phyloP scores from a whole-genome alignment of 495 filamentous ascomycete species.

The Aspergillus funiculosus region DNA sequence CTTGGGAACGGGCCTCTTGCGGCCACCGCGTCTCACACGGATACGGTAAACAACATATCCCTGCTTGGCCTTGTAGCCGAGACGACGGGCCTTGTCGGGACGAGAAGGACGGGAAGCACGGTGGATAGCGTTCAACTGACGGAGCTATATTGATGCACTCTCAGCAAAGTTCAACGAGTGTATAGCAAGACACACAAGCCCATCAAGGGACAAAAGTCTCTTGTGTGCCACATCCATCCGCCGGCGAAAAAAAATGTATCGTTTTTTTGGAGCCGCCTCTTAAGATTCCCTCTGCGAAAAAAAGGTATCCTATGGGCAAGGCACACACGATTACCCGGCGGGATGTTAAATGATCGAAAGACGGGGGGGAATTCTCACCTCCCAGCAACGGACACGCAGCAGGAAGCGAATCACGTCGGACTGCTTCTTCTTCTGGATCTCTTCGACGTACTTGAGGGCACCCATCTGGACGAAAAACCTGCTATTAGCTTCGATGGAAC shows the following conservation, averaged over 20 bases:
- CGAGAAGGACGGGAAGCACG: constrained; percentile 96
- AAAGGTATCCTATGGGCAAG: constrained; percentile 39
- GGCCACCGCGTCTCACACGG: constrained; percentile 93
- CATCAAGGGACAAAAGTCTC: constrained; percentile 19
- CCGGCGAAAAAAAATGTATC: constrained; percentile 26
- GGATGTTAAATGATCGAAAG: constrained; percentile 46
- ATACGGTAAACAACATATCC: constrained; percentile 99
- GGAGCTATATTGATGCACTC: constrained; percentile 99
- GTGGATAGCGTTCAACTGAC: constrained; percentile 98
- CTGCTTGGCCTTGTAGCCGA: constrained; percentile 99
- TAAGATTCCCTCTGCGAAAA: constrained; percentile 28
- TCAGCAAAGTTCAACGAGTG: constrained; percentile 99
- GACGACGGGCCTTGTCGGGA: constrained; percentile 98
- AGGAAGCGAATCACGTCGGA: constrained; percentile 98
- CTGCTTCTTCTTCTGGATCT: constrained; percentile 99
- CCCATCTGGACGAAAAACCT: constrained; percentile 56
- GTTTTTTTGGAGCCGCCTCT: constrained; percentile 34
- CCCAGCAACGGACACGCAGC: constrained; percentile 99
- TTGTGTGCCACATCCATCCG: constrained; percentile 46
- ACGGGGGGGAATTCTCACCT: constrained; percentile 71
- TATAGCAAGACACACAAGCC: constrained; percentile 71
- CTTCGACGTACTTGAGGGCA: constrained; percentile 98
- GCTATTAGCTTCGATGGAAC: constrained; percentile 9
- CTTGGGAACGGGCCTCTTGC: constrained; percentile 93
- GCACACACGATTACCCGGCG: constrained; percentile 43